These are phyloP conservation scores for Erythrophleum fordii DNA, from an alignment of 306 rosid genomes.

Conservation along the genomic window DNA sequence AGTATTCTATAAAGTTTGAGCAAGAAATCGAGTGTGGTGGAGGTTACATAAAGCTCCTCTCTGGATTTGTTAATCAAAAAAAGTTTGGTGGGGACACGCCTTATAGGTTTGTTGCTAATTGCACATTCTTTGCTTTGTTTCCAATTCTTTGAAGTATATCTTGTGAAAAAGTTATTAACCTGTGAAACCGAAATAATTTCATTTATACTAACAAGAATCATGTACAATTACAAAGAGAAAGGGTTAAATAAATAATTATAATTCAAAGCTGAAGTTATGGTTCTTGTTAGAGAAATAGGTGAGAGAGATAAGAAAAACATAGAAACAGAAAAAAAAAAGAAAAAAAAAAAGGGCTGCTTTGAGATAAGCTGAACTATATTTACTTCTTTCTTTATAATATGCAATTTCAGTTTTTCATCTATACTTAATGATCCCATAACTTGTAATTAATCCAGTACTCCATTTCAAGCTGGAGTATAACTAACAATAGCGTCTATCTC, in stretches of 20 bases:
- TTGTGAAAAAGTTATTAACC: conserved; percentile 9
- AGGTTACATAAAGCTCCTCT: conserved; percentile 90
- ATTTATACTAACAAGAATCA: conserved; percentile 12
- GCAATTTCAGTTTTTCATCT: neutral
- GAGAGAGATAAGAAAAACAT: neutral
- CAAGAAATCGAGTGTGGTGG: conserved; percentile 99
- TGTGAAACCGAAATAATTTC: conserved; percentile 1
- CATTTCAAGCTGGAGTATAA: conserved; percentile 1
- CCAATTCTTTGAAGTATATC: conserved; percentile 5
- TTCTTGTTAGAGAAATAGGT: neutral
- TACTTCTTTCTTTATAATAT: conserved; percentile 7
- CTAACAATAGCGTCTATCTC: neutral
- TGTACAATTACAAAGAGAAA: neutral
- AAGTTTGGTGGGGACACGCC: conserved; percentile 99
- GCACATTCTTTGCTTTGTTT: conserved; percentile 20
- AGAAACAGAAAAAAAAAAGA: too few species aligned
- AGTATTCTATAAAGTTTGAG: conserved; percentile 86
- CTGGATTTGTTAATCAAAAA: conserved; percentile 97
- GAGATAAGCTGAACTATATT: neutral
- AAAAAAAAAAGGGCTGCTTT: neutral
- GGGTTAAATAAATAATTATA: neutral
- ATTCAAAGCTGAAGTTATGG: neutral
- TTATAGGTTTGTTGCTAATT: conserved; percentile 67
- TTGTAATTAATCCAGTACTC: neutral
- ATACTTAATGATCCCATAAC: neutral